Conservation (phyloP, 148 eudicot species). For the Rhododendron griersonianum region DNA sequence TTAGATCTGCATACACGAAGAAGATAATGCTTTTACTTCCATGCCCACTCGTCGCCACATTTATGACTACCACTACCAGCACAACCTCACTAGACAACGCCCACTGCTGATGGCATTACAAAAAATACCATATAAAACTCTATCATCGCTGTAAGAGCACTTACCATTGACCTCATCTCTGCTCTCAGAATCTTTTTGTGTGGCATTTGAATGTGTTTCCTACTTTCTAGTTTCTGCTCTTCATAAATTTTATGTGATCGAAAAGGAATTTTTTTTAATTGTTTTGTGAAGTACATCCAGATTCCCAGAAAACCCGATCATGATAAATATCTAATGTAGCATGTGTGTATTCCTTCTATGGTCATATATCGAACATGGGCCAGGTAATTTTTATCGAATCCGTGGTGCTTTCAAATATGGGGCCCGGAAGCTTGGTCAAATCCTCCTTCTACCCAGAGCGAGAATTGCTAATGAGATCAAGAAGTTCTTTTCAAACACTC, state of each 20-base stretch:
- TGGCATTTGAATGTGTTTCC: neutral
- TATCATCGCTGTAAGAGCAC: neutral
- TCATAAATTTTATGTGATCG: neutral
- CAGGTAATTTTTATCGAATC: slow-evolving; percentile 51
- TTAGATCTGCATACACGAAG: neutral
- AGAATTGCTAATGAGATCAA: slow-evolving; percentile 31
- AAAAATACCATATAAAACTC: neutral
- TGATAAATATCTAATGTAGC: neutral
- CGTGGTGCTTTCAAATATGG: slow-evolving; percentile 55
- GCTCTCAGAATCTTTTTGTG: neutral
- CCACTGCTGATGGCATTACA: neutral
- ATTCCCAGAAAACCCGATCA: neutral
- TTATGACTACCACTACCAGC: neutral
- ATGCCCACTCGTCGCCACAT: neutral
- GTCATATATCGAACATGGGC: neutral
- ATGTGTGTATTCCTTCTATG: neutral
- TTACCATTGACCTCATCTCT: neutral
- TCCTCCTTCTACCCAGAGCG: slow-evolving; percentile 34
- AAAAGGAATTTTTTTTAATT: neutral
- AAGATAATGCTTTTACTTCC: neutral
- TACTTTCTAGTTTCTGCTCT: neutral
- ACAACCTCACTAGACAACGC: neutral
- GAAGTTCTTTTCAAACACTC: slow-evolving; percentile 44
- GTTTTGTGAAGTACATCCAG: neutral
- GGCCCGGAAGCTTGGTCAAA: slow-evolving; percentile 47